Base-by-base conservation (phyloP, 2,329 filamentous ascomycete genomes). In the Ophiostoma tasmaniense region DNA sequence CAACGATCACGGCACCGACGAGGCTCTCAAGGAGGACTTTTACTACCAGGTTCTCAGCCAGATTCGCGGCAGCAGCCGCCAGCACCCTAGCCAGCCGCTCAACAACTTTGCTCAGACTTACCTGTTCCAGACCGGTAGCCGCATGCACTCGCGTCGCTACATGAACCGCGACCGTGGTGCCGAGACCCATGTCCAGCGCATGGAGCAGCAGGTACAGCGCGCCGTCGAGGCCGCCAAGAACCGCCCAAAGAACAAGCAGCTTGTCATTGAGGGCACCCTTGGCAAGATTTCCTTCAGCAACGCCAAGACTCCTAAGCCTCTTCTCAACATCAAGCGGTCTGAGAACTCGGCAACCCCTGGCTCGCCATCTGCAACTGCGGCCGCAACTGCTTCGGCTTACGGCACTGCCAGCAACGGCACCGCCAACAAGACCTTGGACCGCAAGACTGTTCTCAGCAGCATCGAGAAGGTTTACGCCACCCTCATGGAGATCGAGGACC, bases 271-370 rank as follows among this genome's bases (percentile, higher is more conserved):
- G 76, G 95, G 95, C 33, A 97, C 93, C 76, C 81, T 99, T 66
- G 95, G 95, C 73, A 99, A 98, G 82, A 99, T 99, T 70, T 96
- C 94, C 0, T 99, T 98, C 81, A 97, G 94, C 83, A 99, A 99
- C 75, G 92, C 95, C 65, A 99, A 98, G 82, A 97, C 95, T 0
- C 95, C 95, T 0, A 95, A 96, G 79, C 93, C 94, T 20, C 83
- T 98, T 69, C 87, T 99, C 66, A 99, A 96, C 77, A 93, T 99
- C 81, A 98, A 97, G 83, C 90, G 93, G 39, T 84, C 87, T 25
- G 93, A 97, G 66, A 30, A 37, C 50, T 14, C 28, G 37, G 61
- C 30, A 0, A 35, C 42, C 13, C 81, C 33, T 3, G 66, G 37
- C 6, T 45, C 45, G 22, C 28, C 55, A 86, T 87, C 62, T 86